phyloP scores from a whole-genome alignment of 495 filamentous ascomycete genomes.

The Penicillium simplicissimum region DNA sequence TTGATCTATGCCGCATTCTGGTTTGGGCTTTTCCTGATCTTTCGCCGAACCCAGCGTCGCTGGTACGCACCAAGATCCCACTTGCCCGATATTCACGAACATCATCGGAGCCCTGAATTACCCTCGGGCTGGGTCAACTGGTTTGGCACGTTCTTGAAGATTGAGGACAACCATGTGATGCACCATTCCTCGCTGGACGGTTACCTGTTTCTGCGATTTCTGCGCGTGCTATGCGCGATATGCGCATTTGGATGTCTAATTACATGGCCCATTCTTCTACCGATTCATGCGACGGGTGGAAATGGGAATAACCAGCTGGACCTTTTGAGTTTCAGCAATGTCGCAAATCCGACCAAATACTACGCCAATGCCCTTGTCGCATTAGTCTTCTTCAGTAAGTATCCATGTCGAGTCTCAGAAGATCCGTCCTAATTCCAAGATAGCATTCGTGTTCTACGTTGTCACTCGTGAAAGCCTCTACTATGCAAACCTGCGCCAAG shows the following conservation, averaged over 20 bases:
- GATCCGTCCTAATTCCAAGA: conserved; percentile 10
- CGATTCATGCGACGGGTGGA: conserved; percentile 73
- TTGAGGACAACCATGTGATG: conserved; percentile 61
- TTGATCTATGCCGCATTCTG: conserved; percentile 65
- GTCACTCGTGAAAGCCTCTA: conserved; percentile 67
- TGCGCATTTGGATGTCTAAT: conserved; percentile 74
- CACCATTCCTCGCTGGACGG: conserved; percentile 73
- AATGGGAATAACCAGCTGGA: conserved; percentile 61
- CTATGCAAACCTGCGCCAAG: conserved; percentile 68
- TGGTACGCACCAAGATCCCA: conserved; percentile 85
- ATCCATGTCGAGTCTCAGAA: neutral
- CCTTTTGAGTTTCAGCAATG: conserved; percentile 66
- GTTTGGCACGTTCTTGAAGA: conserved; percentile 60
- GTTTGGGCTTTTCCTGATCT: conserved; percentile 69
- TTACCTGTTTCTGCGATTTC: conserved; percentile 79
- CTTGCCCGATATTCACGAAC: conserved; percentile 66
- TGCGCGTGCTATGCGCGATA: conserved; percentile 68
- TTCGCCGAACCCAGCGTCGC: conserved; percentile 68
- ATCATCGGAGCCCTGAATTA: conserved; percentile 45
- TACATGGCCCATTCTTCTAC: conserved; percentile 80
- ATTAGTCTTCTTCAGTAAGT: conserved; percentile 58
- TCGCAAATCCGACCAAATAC: conserved; percentile 50
- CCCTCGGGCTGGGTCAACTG: conserved; percentile 57
- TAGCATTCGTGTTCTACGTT: conserved; percentile 66
- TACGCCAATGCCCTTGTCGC: conserved; percentile 63